These are phyloP conservation scores for Galerina marginata DNA, from an alignment of 768 basidiomycete species.

Conservation along the genomic window DNA sequence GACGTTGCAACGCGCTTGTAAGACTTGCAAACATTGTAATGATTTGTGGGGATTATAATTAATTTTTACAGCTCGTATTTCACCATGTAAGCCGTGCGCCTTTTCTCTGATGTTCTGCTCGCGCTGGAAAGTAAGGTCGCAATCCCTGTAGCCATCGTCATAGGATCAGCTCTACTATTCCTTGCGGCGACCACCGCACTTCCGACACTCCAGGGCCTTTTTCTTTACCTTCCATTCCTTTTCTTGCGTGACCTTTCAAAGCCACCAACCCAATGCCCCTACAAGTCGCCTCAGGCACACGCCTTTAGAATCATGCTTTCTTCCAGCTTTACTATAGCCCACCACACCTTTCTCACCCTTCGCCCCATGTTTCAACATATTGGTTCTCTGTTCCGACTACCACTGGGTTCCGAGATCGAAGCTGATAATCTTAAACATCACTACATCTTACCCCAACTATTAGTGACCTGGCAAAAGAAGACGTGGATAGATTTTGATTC, in stretches of 20 bases:
- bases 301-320: too few relatives aligned
- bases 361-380: background rate
- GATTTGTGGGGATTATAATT: too few relatives aligned
- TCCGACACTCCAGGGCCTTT: slow-evolving; percentile 25
- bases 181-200: slow-evolving; percentile 28
- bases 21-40: too few relatives aligned
- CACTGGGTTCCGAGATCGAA: background rate
- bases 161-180: slow-evolving; percentile 23
- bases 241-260: slow-evolving; percentile 5
- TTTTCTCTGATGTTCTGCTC: slow-evolving; percentile 9
- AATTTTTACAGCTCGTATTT: too few relatives aligned
- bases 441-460: too few relatives aligned
- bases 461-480: slow-evolving; percentile 7
- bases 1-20: too few relatives aligned
- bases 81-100: too few relatives aligned
- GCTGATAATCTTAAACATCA: too few relatives aligned
- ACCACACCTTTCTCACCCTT: background rate
- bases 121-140: slow-evolving; percentile 22
- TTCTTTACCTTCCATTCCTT: background rate
- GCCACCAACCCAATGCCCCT: slow-evolving; percentile 15
- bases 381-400: background rate
- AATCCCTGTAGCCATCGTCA: slow-evolving; percentile 20
- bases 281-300: slow-evolving; percentile 18
- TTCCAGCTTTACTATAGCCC: too few relatives aligned
- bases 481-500: slow-evolving; percentile 18